Percentiles rank a stretch among this genome's conserved stretches.
These are phyloP conservation scores for Antrodiella citrinella DNA, from an alignment of 768 basidiomycete species.

Conservation along the genomic window DNA sequence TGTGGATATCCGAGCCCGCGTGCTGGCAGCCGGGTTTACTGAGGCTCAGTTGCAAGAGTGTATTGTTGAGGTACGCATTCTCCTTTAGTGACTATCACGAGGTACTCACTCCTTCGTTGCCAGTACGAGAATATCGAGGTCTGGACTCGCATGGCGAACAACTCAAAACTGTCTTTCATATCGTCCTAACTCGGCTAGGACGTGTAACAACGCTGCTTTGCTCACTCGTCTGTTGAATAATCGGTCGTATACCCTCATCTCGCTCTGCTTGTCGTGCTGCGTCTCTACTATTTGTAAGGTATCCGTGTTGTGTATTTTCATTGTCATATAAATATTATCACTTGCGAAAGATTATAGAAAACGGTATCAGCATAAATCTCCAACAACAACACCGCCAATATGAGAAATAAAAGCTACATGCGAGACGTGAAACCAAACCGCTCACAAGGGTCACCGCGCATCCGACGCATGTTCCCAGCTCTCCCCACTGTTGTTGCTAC, in stretches of 20 bases:
- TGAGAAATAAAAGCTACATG: slow-evolving; percentile 11
- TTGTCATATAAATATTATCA: slow-evolving; percentile 19
- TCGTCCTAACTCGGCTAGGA: background rate
- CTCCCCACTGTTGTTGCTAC: slow-evolving; percentile 47
- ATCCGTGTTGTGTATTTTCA: slow-evolving; percentile 4
- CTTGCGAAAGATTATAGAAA: slow-evolving; percentile 5
- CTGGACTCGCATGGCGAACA: slow-evolving; percentile 76
- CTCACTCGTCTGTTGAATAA: background rate
- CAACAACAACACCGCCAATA: background rate
- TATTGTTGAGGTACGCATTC: slow-evolving; percentile 57
- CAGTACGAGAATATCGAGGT: slow-evolving; percentile 87
- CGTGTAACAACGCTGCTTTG: slow-evolving; percentile 2
- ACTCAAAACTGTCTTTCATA: slow-evolving; percentile 71
- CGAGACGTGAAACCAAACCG: slow-evolving; percentile 8
- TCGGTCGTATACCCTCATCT: slow-evolving; percentile 1
- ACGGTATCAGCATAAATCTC: background rate
- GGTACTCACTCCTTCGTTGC: slow-evolving; percentile 5
- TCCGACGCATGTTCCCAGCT: slow-evolving; percentile 72
- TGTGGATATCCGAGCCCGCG: slow-evolving; percentile 81
- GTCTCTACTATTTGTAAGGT: slow-evolving; percentile 11
- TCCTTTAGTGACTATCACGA: slow-evolving; percentile 59
- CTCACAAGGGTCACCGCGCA: slow-evolving; percentile 20
- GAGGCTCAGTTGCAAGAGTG: slow-evolving; percentile 87
- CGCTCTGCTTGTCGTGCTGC: slow-evolving; percentile 12
- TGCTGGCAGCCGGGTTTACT: slow-evolving; percentile 82